Percentiles rank a stretch among this genome's conserved stretches.
These are phyloP conservation scores for Tripterygium wilfordii DNA, from an alignment of 177 flowering plant genomes.

Conservation along the genomic window DNA sequence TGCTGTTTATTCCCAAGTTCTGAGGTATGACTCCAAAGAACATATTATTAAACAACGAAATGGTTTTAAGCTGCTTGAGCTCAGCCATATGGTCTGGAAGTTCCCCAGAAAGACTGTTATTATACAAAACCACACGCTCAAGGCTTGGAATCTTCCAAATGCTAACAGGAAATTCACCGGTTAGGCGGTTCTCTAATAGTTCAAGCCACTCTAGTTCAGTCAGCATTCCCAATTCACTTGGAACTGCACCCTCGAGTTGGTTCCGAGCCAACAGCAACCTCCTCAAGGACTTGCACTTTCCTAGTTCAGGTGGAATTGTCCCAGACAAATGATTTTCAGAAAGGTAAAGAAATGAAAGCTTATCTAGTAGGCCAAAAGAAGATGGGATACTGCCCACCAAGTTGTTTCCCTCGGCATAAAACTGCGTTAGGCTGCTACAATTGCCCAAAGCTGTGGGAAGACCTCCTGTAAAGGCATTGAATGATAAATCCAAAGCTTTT, in stretches of 20 bases:
- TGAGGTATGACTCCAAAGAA: conserved; percentile 51
- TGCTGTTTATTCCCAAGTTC: conserved; percentile 39
- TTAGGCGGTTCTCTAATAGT: conserved; percentile 42
- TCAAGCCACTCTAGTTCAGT: conserved; percentile 28
- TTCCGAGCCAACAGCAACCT: conserved; percentile 29
- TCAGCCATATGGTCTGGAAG: conserved; percentile 38
- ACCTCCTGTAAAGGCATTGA: conserved; percentile 41
- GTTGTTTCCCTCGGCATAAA: conserved; percentile 29
- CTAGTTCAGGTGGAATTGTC: conserved; percentile 63
- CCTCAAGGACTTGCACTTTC: conserved; percentile 48
- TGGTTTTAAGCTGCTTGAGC: conserved; percentile 34
- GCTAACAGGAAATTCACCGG: conserved; percentile 54
- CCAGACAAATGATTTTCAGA: conserved; percentile 52
- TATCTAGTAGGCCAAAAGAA: conserved; percentile 43
- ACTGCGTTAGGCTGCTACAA: conserved; percentile 35
- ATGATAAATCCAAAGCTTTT: conserved; percentile 35
- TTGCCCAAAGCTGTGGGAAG: conserved; percentile 48
- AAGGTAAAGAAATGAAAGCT: conserved; percentile 40
- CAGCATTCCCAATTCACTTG: conserved; percentile 48
- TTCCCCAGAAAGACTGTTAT: conserved; percentile 38
- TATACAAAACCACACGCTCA: conserved; percentile 24
- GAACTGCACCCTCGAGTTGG: conserved; percentile 53
- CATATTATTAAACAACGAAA: conserved; percentile 48
- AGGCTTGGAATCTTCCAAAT: conserved; percentile 58
- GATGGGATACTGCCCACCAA: conserved; percentile 59